These are phyloP conservation scores for Irpex lacteus DNA, from an alignment of 1,284 basidiomycete genomes.

Conservation along the genomic window DNA sequence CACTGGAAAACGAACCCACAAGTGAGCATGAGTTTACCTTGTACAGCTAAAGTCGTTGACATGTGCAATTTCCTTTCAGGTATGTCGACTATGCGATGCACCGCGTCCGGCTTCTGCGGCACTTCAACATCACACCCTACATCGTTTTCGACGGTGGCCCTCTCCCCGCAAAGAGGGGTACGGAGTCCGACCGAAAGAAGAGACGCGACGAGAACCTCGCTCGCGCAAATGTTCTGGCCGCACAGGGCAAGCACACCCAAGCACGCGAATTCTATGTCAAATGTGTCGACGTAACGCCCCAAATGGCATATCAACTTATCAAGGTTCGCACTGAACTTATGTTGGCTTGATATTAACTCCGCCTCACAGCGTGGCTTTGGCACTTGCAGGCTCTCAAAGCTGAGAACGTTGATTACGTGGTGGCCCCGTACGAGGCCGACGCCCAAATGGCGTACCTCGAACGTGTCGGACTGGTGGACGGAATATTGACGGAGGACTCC, in stretches of 20 bases:
- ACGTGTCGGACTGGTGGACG: conserved; percentile 80
- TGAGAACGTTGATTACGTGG: conserved; percentile 81
- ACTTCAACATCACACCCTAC: conserved; percentile 85
- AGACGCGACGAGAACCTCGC: conserved; percentile 66
- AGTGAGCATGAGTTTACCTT: conserved; percentile 46
- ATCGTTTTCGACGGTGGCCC: conserved; percentile 97
- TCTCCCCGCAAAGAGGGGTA: conserved; percentile 90
- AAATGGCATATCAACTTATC: conserved; percentile 97
- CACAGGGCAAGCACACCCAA: conserved; percentile 75
- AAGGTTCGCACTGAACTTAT: conserved; percentile 56
- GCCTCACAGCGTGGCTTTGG: conserved; percentile 8
- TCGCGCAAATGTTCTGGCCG: conserved; percentile 69
- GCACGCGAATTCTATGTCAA: conserved; percentile 90
- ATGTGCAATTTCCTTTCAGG: conserved; percentile 37
- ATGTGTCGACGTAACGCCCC: conserved; percentile 93
- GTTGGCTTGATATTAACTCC: background rate
- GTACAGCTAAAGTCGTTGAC: background rate
- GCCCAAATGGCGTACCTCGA: conserved; percentile 96
- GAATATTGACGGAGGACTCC: conserved; percentile 96
- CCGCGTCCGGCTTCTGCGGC: conserved; percentile 81
- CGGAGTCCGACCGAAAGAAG: conserved; percentile 80
- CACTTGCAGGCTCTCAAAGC: conserved; percentile 70
- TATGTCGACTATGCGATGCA: conserved; percentile 98
- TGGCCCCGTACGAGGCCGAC: conserved; percentile 98
- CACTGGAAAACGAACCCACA: conserved; percentile 78